Base-by-base conservation (phyloP, 768 basidiomycete genomes). In the Glaciozyma antarctica region DNA sequence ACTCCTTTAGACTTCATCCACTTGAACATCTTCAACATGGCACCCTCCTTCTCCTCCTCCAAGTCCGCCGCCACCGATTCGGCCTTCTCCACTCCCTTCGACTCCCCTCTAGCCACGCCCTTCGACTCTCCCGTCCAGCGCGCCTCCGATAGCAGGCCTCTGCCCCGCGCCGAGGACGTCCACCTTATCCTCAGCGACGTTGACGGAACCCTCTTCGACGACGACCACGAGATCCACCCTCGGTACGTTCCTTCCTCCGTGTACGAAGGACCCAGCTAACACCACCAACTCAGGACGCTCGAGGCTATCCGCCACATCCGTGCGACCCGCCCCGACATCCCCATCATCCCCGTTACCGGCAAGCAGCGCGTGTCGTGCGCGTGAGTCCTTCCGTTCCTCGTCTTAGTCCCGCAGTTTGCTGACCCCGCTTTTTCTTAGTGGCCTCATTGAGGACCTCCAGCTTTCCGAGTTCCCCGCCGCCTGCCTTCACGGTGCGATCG, bases 181-280 rank as follows among this genome's bases (percentile, higher is more conserved):
- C 54, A 67, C 52, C 62, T 71, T 58, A 71, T 71, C 28, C 69
- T 70, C 38, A 67, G 65, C 1, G 69, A 70, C 48, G 69, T 71
- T n/a, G 69, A 71, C 56, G 69, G 69, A 24, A 71, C 69, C 32
- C 69, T 71, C 51, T 71, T 71, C 64, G 65, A 63, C 66, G 64
- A 71, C 66, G 54, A 60, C 54, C 69, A 71, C 66, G 69, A 71
- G 64, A 63, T 71, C 26, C 69, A 71, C 69, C 66, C 66, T 19
- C 41, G 26, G 55, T 54, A 32, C 5, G 53, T 54, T 19, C 30
- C 6, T 30, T 3, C 13, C 30, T 28, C 19, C 16, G 17, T 54
- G 28, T 26, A 19, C 30, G 53, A 30, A 21, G 28, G 26, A 26
- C 15, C n/a, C 28, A 32, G 53, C 53, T 54, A 28, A 54, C 28